Evolutionary conservation across 2,329 filamentous ascomycete species (phyloP).

Genomic region (Trichophyton benhamiae): DNA sequence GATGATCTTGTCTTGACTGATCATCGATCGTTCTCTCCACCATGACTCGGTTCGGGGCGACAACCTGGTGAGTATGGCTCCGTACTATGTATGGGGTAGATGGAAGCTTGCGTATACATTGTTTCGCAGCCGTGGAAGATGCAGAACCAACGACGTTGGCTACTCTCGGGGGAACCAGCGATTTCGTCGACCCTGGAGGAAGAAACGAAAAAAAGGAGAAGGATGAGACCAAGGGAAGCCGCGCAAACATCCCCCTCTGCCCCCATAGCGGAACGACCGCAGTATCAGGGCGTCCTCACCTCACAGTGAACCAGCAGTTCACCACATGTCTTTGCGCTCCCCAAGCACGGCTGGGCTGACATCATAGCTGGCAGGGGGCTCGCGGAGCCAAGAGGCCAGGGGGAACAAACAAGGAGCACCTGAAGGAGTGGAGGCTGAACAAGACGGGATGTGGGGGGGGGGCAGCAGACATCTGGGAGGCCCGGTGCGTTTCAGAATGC

Average conservation of each 20-base stretch:
- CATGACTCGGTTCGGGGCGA: background rate
- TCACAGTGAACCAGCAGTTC: background rate
- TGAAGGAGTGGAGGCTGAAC: constrained; percentile 4
- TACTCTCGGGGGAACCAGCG: background rate
- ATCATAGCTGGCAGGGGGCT: background rate
- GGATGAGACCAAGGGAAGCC: too few relatives aligned
- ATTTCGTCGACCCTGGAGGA: background rate
- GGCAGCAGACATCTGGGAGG: background rate
- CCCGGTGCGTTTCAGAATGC: constrained; percentile 2
- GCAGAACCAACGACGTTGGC: background rate
- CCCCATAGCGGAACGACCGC: too few relatives aligned
- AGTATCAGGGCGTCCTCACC: background rate
- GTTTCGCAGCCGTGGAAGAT: background rate
- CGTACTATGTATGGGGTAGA: background rate
- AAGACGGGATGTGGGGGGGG: constrained; percentile 2
- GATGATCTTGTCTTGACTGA: background rate
- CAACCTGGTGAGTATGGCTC: background rate
- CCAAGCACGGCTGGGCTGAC: constrained; percentile 1
- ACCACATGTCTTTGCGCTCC: background rate
- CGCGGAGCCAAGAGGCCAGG: background rate
- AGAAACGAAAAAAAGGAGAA: too few relatives aligned
- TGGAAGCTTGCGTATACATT: background rate
- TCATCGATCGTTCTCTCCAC: background rate
- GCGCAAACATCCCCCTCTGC: background rate
- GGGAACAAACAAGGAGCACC: background rate